Conservation (phyloP, 192 early-diverging fungal genomes). For the Helicostylum pulchrum region DNA sequence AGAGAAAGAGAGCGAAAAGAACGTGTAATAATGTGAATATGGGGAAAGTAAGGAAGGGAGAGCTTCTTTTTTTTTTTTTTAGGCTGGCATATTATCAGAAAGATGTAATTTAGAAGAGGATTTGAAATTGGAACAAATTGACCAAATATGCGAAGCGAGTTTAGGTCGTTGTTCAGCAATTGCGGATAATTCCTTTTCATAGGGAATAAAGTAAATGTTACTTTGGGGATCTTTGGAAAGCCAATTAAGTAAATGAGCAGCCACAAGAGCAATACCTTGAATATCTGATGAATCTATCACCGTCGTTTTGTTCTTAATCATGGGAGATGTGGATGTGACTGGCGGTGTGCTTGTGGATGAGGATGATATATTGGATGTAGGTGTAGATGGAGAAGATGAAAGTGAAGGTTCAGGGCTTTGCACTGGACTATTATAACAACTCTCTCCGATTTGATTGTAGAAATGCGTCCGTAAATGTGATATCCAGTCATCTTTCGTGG, state of each 20-base stretch:
- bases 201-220: slow-evolving; percentile 24
- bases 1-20: no score
- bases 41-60: no score
- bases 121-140: background rate
- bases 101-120: background rate
- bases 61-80: no score
- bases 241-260: slow-evolving; percentile 11
- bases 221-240: slow-evolving; percentile 19
- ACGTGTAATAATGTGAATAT: no score
- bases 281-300: background rate
- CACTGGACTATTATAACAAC: no score
- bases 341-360: background rate
- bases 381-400: no score
- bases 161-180: slow-evolving; percentile 20
- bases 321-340: background rate
- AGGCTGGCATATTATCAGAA: background rate
- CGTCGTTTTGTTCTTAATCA: no score
- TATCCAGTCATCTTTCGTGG: background rate
- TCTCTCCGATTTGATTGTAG: no score
- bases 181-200: slow-evolving; percentile 21
- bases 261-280: slow-evolving; percentile 22
- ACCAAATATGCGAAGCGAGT: slow-evolving; percentile 2
- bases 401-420: no score
- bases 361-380: no score
- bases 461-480: no score